Evolutionary conservation across 176 grass and related monocot genomes (phyloP).

Genomic region (Stipa capillata): DNA sequence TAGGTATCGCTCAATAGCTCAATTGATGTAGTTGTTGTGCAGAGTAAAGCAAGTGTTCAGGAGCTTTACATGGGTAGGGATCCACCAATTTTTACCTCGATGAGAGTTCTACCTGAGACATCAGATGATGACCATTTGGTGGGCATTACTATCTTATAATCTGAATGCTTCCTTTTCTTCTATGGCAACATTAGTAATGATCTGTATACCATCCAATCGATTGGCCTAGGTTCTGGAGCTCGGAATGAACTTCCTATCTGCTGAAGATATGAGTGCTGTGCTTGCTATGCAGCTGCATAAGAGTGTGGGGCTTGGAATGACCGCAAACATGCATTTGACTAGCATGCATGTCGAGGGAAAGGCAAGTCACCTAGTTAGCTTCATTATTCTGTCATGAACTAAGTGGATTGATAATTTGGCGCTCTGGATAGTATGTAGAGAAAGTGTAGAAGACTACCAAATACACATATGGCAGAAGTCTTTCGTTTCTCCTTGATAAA

Average conservation of each 20-base stretch:
- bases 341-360: constrained; percentile 97
- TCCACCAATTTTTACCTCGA: constrained; percentile 72
- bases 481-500: not conserved
- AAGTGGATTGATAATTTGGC: not conserved
- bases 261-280: constrained; percentile 86
- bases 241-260: constrained; percentile 89
- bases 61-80: constrained; percentile 94
- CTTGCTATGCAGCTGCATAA: constrained; percentile 80
- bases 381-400: not conserved
- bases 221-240: constrained; percentile 75
- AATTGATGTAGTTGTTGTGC: constrained; percentile 28
- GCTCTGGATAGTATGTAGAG: not conserved
- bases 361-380: constrained; percentile 43
- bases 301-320: constrained; percentile 74
- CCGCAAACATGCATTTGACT: constrained; percentile 90
- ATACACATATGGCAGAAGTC: not conserved
- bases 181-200: not conserved
- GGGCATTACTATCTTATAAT: constrained; percentile 15
- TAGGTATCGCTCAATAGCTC: not conserved
- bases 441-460: not conserved
- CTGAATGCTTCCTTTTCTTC: not conserved
- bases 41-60: constrained; percentile 82
- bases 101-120: constrained; percentile 77
- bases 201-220: not conserved
- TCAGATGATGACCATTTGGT: constrained; percentile 96